These are phyloP conservation scores for Carex pumila DNA, from an alignment of 176 grass and related monocot genomes.

Conservation along the genomic window DNA sequence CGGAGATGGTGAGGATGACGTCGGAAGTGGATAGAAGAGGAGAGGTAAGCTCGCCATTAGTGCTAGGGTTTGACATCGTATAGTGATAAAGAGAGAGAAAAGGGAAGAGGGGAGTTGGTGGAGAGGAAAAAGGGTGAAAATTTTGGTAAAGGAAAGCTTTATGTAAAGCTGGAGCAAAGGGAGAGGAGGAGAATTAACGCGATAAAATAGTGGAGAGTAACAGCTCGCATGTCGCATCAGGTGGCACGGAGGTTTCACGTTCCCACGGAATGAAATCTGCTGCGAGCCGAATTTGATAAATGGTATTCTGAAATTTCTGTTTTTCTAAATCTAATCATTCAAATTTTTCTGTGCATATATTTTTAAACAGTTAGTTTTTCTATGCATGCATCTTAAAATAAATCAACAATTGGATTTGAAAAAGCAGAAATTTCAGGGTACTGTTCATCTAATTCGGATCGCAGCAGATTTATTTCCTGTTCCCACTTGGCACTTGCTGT, in stretches of 20 bases:
- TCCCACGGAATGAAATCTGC: no score
- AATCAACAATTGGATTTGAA: no score
- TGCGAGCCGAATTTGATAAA: no score
- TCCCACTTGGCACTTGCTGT: not conserved
- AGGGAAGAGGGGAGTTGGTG: not conserved
- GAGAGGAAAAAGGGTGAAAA: constrained; percentile 5
- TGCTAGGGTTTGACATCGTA: constrained; percentile 24
- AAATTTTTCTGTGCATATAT: no score
- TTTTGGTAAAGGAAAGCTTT: not conserved
- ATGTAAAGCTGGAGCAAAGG: not conserved
- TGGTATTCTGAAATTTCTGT: no score
- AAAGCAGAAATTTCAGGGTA: no score
- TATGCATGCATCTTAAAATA: no score
- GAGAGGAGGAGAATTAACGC: not conserved
- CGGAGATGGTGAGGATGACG: constrained; percentile 33
- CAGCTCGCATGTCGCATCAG: not conserved
- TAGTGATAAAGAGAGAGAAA: not conserved
- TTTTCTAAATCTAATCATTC: no score
- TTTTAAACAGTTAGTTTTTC: no score
- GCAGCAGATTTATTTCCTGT: no score
- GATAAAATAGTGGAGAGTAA: not conserved
- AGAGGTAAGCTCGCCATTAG: constrained; percentile 32
- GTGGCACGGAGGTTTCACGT: not conserved
- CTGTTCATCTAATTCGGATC: no score
- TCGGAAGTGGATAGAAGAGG: constrained; percentile 43